Percentiles rank a stretch among this genome's conserved stretches.
Evolutionary conservation across 371 early-diverging fungal genomes (phyloP).

Genomic region (Nosema muscidifuracis): DNA sequence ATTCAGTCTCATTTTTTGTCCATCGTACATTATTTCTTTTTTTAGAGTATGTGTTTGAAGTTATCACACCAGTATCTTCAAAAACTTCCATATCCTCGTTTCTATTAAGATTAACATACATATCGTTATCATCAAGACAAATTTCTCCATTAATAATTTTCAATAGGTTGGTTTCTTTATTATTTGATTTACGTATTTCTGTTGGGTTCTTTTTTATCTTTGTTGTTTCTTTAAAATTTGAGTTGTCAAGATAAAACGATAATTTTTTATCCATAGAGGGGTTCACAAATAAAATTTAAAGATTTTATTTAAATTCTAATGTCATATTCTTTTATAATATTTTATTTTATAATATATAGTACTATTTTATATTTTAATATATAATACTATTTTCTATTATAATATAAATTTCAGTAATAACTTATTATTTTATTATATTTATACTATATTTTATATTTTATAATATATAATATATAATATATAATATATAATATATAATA

Average conservation of each 20-base stretch:
- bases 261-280: constrained; percentile 32
- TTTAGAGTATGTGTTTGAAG: constrained; percentile 56
- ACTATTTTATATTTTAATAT: no score
- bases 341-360: no score
- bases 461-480: no score
- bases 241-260: constrained; percentile 55
- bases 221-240: constrained; percentile 49
- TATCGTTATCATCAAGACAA: constrained; percentile 42
- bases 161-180: constrained; percentile 29
- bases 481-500: no score
- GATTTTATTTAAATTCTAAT: background rate
- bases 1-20: constrained; percentile 57
- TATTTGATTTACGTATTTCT: background rate
- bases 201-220: constrained; percentile 27
- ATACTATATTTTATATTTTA: no score
- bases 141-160: constrained; percentile 56
- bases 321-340: no score
- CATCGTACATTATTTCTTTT: constrained; percentile 43
- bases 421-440: no score
- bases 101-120: constrained; percentile 24
- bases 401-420: no score
- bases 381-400: no score
- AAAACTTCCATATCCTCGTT: constrained; percentile 17
- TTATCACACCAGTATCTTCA: constrained; percentile 52
- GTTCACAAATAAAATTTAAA: background rate